These are phyloP conservation scores for Sclerotinia trifoliorum DNA, from an alignment of 2,329 filamentous ascomycete species.

Conservation along the genomic window DNA sequence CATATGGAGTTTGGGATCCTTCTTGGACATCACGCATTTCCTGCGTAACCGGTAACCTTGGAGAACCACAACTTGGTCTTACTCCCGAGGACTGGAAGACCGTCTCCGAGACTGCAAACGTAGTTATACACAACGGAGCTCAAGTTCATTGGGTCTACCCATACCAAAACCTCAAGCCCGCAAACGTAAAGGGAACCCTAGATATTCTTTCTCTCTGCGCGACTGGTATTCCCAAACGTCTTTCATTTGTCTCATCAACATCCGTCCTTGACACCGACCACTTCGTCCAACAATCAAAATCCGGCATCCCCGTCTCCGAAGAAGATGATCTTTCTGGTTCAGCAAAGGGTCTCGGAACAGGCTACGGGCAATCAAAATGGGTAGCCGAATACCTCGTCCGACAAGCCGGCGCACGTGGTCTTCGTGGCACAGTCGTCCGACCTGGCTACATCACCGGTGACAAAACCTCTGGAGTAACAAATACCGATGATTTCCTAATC, in stretches of 20 bases:
- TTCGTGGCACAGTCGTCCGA: constrained; percentile 72
- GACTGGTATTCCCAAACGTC: constrained; percentile 73
- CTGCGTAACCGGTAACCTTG: constrained; percentile 71
- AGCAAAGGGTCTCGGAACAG: constrained; percentile 72
- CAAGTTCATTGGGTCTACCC: constrained; percentile 77
- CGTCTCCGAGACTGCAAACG: constrained; percentile 65
- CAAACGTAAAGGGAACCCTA: constrained; percentile 81
- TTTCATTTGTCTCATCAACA: constrained; percentile 82
- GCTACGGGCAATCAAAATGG: constrained; percentile 94
- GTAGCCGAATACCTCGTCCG: constrained; percentile 66
- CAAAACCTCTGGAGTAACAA: constrained; percentile 65
- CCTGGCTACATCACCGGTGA: constrained; percentile 85
- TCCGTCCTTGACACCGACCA: constrained; percentile 78
- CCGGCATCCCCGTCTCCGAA: constrained; percentile 67
- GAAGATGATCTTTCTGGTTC: constrained; percentile 77
- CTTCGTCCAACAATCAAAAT: constrained; percentile 71
- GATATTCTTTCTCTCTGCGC: constrained; percentile 74
- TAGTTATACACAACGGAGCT: constrained; percentile 80
- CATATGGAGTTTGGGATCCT: constrained; percentile 76
- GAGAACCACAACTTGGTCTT: constrained; percentile 72
- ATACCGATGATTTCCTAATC: constrained; percentile 87
- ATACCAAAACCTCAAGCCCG: constrained; percentile 67
- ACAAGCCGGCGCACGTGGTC: constrained; percentile 74
- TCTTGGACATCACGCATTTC: constrained; percentile 65
- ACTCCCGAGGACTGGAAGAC: constrained; percentile 62